Evolutionary conservation across 805 yeast species (phyloP).

Genomic region (Tetrapisispora namnaoensis): DNA sequence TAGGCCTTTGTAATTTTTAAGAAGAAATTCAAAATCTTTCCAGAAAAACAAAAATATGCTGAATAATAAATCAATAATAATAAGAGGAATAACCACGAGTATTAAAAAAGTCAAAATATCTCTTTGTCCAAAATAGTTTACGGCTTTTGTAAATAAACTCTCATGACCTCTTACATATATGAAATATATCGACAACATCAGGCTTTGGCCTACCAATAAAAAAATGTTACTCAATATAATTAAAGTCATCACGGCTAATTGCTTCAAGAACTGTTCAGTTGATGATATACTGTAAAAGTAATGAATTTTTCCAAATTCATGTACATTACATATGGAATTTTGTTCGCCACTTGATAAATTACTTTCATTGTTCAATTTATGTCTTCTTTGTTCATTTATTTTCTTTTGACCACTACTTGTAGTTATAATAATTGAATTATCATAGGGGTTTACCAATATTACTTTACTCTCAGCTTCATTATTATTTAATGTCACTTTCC

Average conservation of each 20-base stretch:
- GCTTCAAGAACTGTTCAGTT: constrained; percentile 4
- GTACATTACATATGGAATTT: not conserved
- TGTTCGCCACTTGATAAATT: not conserved
- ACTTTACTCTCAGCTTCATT: not conserved
- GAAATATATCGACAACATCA: constrained; percentile 32
- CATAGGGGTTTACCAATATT: not conserved
- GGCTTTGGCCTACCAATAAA: constrained; percentile 27
- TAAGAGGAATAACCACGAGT: constrained; percentile 27
- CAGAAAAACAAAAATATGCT: constrained; percentile 17
- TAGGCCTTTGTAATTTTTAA: not conserved
- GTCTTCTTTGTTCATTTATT: not conserved
- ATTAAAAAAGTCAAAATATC: constrained; percentile 24
- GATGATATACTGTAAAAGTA: not conserved
- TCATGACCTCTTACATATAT: constrained; percentile 26
- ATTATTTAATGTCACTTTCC: not conserved
- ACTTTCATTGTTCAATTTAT: not conserved
- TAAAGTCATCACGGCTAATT: constrained; percentile 7
- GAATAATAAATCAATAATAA: constrained; percentile 12
- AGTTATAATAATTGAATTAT: constrained; percentile 9
- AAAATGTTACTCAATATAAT: constrained; percentile 14
- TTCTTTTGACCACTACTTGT: constrained; percentile 8
- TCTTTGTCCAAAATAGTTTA: constrained; percentile 29
- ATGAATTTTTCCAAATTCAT: not conserved
- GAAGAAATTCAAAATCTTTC: constrained; percentile 13
- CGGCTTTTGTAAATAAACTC: constrained; percentile 23